Percentiles rank a stretch among this genome's conserved stretches.
Conservation (phyloP, 2,329 filamentous ascomycete genomes). For the Ophiocordyceps polyrhachis-furcata region DNA sequence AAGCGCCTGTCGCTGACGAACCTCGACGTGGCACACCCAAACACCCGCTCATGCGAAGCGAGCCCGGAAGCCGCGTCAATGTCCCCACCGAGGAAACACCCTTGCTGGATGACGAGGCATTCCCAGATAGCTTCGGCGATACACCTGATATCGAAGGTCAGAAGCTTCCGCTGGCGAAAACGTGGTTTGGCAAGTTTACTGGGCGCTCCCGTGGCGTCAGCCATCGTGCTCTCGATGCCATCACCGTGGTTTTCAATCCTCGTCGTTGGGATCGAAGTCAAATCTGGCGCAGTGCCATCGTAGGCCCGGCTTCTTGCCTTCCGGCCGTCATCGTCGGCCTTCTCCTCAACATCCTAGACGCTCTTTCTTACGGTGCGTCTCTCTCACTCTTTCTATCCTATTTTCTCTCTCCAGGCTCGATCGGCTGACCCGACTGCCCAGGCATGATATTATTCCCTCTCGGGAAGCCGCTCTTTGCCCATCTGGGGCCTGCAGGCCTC, state of each 20-base stretch:
- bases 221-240: conserved; percentile 11
- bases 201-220: conserved; percentile 14
- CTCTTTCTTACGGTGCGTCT: conserved; percentile 64
- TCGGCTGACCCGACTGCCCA: conserved; percentile 9
- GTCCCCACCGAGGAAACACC: conserved; percentile 26
- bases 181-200: conserved; percentile 17
- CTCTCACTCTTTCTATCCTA: neutral
- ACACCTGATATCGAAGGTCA: conserved; percentile 31
- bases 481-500: conserved; percentile 80
- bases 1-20: conserved; percentile 2
- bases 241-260: conserved; percentile 31
- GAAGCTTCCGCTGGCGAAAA: conserved; percentile 16
- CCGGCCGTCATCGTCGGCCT: conserved; percentile 80
- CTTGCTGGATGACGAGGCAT: conserved; percentile 19
- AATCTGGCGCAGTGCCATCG: conserved; percentile 43
- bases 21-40: neutral
- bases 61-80: conserved; percentile 3
- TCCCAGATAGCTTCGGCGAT: conserved; percentile 10
- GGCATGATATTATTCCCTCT: conserved; percentile 91
- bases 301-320: conserved; percentile 51
- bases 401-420: neutral
- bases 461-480: conserved; percentile 66
- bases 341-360: conserved; percentile 83
- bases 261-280: conserved; percentile 52
- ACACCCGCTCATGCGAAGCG: conserved; percentile 1